A percentile compares a stretch with the other conserved stretches of the same genome.
These are phyloP conservation scores for Oryza nivara DNA, from an alignment of 176 grass and related monocot species.

Conservation along the genomic window DNA sequence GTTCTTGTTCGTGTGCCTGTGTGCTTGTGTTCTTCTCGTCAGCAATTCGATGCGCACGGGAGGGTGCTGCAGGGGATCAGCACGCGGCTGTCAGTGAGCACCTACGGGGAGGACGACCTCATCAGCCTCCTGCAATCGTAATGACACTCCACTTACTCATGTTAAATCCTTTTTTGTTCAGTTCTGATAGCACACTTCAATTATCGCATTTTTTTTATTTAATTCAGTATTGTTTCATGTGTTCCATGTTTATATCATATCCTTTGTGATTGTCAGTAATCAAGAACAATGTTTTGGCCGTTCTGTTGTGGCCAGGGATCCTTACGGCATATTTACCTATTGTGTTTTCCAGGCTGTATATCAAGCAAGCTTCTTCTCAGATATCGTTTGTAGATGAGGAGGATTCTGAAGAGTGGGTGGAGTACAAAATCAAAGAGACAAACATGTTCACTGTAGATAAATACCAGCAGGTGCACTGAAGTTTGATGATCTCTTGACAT, in stretches of 20 bases:
- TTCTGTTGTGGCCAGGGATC: neutral
- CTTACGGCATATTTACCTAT: constrained; percentile 7
- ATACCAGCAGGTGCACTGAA: constrained; percentile 85
- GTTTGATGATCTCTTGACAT: constrained; percentile 5
- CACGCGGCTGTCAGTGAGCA: constrained; percentile 76
- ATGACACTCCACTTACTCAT: neutral
- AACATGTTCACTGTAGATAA: constrained; percentile 95
- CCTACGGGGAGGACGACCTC: constrained; percentile 84
- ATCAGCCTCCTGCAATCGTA: constrained; percentile 96
- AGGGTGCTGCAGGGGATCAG: constrained; percentile 66
- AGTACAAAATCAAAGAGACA: constrained; percentile 98
- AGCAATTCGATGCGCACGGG: constrained; percentile 94
- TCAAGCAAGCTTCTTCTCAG: constrained; percentile 76
- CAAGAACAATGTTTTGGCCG: neutral
- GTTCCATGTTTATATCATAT: neutral
- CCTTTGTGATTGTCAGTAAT: neutral
- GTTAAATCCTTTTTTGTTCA: neutral
- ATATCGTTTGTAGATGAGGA: constrained; percentile 61
- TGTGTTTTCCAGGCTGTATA: constrained; percentile 70
- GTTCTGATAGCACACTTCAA: neutral
- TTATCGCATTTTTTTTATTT: neutral
- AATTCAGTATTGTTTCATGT: neutral
- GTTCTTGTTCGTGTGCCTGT: neutral
- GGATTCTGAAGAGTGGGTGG: constrained; percentile 78
- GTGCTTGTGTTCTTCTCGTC: neutral